These are phyloP conservation scores for Pseudozyma thailandica DNA, from an alignment of 1,284 basidiomycete genomes.

Conservation along the genomic window DNA sequence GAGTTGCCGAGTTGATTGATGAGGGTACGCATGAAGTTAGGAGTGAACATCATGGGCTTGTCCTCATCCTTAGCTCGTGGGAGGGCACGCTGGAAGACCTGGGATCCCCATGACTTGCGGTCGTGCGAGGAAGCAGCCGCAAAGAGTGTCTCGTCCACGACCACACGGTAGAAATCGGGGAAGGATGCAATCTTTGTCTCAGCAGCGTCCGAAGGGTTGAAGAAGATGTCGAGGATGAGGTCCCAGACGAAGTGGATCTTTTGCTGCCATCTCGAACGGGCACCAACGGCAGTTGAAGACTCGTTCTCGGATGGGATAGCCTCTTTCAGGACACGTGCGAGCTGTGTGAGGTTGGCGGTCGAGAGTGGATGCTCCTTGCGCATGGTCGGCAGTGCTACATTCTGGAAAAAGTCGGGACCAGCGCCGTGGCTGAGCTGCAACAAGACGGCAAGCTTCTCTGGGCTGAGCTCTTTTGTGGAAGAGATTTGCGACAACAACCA, in stretches of 20 bases:
- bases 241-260: constrained; percentile 94
- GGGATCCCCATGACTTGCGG: constrained; percentile 95
- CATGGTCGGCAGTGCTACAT: constrained; percentile 67
- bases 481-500: constrained; percentile 48
- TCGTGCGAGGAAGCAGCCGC: constrained; percentile 83
- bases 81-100: constrained; percentile 84
- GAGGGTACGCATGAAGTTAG: constrained; percentile 95
- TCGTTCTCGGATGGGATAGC: constrained; percentile 74
- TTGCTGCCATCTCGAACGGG: constrained; percentile 78
- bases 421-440: constrained; percentile 72
- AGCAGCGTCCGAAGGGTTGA: constrained; percentile 68
- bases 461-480: constrained; percentile 75
- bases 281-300: constrained; percentile 69
- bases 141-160: constrained; percentile 92
- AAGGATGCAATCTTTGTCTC: constrained; percentile 75
- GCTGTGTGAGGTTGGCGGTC: constrained; percentile 76
- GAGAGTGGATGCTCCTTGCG: constrained; percentile 78
- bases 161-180: constrained; percentile 87
- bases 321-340: constrained; percentile 72
- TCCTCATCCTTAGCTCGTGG: constrained; percentile 76
- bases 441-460: constrained; percentile 86
- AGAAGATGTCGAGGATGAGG: constrained; percentile 79
- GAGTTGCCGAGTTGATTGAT: constrained; percentile 90
- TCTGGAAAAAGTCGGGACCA: constrained; percentile 48
- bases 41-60: constrained; percentile 88